Conservation (phyloP, 768 basidiomycete genomes). For the Daedaleopsis nitida region DNA sequence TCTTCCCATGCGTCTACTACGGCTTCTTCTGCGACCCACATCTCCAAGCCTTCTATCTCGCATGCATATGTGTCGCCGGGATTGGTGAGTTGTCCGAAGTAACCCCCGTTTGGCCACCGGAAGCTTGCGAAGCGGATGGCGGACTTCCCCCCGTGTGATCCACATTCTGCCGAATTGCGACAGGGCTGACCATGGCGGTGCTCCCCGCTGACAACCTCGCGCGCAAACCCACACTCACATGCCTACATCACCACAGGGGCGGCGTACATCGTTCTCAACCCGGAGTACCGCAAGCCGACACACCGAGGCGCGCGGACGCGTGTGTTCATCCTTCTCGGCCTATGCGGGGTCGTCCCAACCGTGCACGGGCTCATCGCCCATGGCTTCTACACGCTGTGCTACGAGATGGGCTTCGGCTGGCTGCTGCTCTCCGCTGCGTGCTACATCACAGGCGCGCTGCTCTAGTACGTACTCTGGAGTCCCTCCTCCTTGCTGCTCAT, state of each 20-base stretch:
- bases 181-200: not conserved
- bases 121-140: too few species aligned
- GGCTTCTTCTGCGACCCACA: conserved; percentile 69
- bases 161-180: not conserved
- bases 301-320: conserved; percentile 76
- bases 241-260: conserved; percentile 44
- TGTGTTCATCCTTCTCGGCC: conserved; percentile 79
- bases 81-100: conserved; percentile 48
- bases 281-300: conserved; percentile 73
- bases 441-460: conserved; percentile 78
- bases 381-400: conserved; percentile 54
- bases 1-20: conserved; percentile 76
- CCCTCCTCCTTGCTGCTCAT: not conserved
- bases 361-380: conserved; percentile 62
- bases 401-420: conserved; percentile 73
- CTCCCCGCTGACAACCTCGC: not conserved
- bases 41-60: conserved; percentile 56
- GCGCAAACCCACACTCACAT: not conserved
- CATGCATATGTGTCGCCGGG: conserved; percentile 53
- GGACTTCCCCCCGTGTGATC: not conserved
- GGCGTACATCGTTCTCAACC: conserved; percentile 75
- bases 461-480: conserved; percentile 64
- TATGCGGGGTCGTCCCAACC: conserved; percentile 69
- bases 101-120: conserved; percentile 24
- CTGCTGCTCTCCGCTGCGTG: conserved; percentile 66